Evolutionary conservation across 495 filamentous ascomycete species (phyloP), one percentile per base, ranked within the genome.

Genomic region (Xylaria venustula): DNA sequence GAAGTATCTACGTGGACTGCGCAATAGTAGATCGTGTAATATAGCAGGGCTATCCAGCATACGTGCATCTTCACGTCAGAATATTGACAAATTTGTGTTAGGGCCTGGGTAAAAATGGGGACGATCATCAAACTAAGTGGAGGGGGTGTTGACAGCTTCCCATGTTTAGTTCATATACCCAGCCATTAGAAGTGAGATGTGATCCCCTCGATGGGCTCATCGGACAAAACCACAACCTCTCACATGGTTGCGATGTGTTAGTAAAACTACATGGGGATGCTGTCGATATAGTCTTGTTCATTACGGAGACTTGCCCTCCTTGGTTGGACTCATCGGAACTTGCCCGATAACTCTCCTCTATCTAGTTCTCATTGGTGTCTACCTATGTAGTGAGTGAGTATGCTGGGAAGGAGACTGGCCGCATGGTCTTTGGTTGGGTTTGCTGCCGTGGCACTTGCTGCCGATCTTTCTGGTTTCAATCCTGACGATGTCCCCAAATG

Each of bases 381-480:
- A 26, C 45, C 37, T 44, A n/a, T n/a, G n/a, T n/a, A n/a, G n/a
- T n/a, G n/a, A 2, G 37, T 19, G 37, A 55, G 37, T 5, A 55
- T 55, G 53, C 7, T 44, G 53, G 40, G 26, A 45, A 45, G 26
- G 26, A 45, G 2, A 55, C 0, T 55, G 17, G 15, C 34, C 40
- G 23, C 40, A 55, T 28, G 53, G 40, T 28, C 37, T 15, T 20
- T 45, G 40, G 14, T 32, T 5, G 53, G n/a, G 2, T 34, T 45
- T 45, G 53, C 53, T 22, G 28, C 53, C n/a, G 40, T 55, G 25
- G 40, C 53, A 45, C 32, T 45, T 26, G 53, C 53, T 34, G n/a
- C 40, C 1, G 53, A 34, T 22, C 25, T 55, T 6, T 44, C 53
- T 30, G 17, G 11, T 32, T 12, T 45, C 25, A n/a, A 55, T 45